Evolutionary conservation across 441 rosid genomes (phyloP).

Genomic region (Jatropha podagrica): DNA sequence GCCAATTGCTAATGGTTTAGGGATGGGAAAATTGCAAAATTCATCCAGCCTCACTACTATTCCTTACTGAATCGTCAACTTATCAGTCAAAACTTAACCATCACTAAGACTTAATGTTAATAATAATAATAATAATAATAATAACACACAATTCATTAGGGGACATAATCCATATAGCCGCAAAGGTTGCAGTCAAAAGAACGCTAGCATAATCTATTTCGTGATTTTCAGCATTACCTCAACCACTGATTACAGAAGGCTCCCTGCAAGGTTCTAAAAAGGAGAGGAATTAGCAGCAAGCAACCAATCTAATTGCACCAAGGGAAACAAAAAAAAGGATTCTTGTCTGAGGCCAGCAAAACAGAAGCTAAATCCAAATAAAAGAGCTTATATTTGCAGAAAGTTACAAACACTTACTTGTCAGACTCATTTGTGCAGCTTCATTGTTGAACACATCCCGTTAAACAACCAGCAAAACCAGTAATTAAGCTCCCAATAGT

Average conservation of each 20-base stretch:
- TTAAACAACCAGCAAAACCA: slow-evolving; percentile 25
- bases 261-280: slow-evolving; percentile 9
- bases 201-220: slow-evolving; percentile 20
- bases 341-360: slow-evolving; percentile 16
- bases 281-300: slow-evolving; percentile 13
- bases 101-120: background rate
- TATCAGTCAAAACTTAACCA: background rate
- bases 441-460: slow-evolving; percentile 34
- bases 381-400: slow-evolving; percentile 22
- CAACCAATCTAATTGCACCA: slow-evolving; percentile 2
- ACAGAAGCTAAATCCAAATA: slow-evolving; percentile 12
- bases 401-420: slow-evolving; percentile 44
- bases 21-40: background rate
- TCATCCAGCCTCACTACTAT: background rate
- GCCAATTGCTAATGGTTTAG: background rate
- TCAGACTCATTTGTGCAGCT: slow-evolving; percentile 36
- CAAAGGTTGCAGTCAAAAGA: slow-evolving; percentile 8
- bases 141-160: background rate
- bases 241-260: background rate
- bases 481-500: slow-evolving; percentile 29
- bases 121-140: background rate
- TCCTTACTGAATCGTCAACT: background rate
- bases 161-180: background rate
- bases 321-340: background rate
- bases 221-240: slow-evolving; percentile 4